Conservation (phyloP, 2,329 filamentous ascomycete genomes). For the Colletotrichum salicis region DNA sequence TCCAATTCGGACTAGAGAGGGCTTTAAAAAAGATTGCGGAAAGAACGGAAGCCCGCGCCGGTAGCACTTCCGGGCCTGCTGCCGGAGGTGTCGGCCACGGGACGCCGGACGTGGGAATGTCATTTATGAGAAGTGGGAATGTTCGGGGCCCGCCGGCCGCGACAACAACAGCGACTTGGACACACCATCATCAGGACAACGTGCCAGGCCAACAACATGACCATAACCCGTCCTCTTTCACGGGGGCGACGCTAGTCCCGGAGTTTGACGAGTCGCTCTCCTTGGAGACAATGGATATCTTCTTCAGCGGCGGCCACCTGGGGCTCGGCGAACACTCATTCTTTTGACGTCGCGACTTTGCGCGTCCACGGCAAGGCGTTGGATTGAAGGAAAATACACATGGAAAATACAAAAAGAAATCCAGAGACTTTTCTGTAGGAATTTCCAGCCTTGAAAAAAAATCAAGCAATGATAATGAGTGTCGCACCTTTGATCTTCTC, state of each 20-base stretch:
- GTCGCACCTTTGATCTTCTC: no score
- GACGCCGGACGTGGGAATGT: neutral
- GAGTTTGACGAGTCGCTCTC: constrained; percentile 27
- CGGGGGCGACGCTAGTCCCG: constrained; percentile 11
- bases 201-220: neutral
- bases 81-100: neutral
- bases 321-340: constrained; percentile 32
- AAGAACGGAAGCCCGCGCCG: constrained; percentile 8
- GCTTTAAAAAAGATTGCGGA: constrained; percentile 30
- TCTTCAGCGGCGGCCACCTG: constrained; percentile 32
- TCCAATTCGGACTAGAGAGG: constrained; percentile 31
- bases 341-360: constrained; percentile 18
- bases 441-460: no score
- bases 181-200: constrained; percentile 1
- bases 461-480: no score
- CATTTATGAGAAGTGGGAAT: neutral
- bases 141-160: neutral
- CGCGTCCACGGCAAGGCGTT: neutral
- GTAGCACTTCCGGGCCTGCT: neutral
- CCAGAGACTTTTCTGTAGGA: no score
- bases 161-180: constrained; percentile 2
- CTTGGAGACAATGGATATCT: constrained; percentile 31
- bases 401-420: neutral
- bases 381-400: neutral
- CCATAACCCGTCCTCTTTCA: constrained; percentile 17